These are phyloP conservation scores for Chaetomium strumarium DNA, from an alignment of 2,329 filamentous ascomycete species.

Conservation along the genomic window DNA sequence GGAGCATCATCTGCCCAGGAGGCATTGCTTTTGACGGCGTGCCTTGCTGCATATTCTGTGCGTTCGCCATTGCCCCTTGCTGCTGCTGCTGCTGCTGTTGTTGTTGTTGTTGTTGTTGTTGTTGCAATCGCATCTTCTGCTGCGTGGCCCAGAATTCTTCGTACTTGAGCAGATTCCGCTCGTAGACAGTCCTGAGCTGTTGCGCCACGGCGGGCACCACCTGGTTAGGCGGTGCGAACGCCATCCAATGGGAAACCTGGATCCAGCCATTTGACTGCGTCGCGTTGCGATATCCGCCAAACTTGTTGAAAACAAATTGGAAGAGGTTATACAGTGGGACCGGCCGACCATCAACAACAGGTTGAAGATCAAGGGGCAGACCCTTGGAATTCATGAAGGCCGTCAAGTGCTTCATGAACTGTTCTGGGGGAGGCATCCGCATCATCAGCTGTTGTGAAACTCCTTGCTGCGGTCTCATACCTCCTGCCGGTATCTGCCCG, in stretches of 20 bases:
- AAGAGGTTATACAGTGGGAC: conserved; percentile 75
- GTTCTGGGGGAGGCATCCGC: conserved; percentile 52
- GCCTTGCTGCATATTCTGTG: conserved; percentile 33
- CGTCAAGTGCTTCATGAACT: conserved; percentile 69
- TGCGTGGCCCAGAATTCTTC: conserved; percentile 62
- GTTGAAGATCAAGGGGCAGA: conserved; percentile 67
- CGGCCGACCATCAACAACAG: conserved; percentile 64
- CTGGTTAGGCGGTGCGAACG: conserved; percentile 56
- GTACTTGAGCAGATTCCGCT: conserved; percentile 69
- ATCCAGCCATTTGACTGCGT: conserved; percentile 67
- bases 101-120: too few relatives aligned
- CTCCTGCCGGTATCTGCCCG: conserved; percentile 47
- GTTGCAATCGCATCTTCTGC: conserved; percentile 37
- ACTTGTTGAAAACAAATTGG: conserved; percentile 61
- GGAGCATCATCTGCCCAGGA: conserved; percentile 35
- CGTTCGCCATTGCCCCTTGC: conserved; percentile 26
- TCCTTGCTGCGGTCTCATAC: conserved; percentile 26
- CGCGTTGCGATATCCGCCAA: conserved; percentile 71
- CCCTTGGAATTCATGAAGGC: conserved; percentile 72
- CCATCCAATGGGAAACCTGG: conserved; percentile 60
- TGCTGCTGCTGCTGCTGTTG: too few relatives aligned
- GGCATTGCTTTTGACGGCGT: conserved; percentile 42
- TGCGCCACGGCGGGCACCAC: conserved; percentile 58
- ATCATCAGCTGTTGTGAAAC: conserved; percentile 42
- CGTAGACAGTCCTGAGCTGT: conserved; percentile 68